These are phyloP conservation scores for Arabis alpina DNA, from an alignment of 345 rosid genomes.

Conservation along the genomic window DNA sequence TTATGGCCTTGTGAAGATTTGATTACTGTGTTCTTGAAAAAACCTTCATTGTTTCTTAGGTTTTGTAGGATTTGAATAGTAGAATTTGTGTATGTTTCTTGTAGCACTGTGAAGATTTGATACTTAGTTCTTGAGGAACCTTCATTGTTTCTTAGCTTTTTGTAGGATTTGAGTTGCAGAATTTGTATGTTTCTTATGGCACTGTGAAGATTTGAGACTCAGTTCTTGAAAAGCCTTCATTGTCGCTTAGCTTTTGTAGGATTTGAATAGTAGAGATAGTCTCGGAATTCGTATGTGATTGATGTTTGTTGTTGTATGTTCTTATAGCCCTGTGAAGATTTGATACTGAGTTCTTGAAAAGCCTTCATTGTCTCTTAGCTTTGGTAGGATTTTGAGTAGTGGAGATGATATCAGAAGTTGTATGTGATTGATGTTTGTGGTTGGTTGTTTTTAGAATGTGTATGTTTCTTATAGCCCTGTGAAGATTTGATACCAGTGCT, in stretches of 20 bases:
- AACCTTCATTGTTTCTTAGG: too few species aligned
- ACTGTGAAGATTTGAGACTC: too few species aligned
- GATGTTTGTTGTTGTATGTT: neutral
- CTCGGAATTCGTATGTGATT: neutral
- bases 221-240: neutral
- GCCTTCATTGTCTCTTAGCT: neutral
- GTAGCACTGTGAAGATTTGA: neutral
- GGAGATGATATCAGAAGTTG: slow-evolving; percentile 1
- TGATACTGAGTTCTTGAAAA: neutral
- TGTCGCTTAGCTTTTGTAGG: neutral
- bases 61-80: too few species aligned
- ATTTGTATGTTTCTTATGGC: too few species aligned
- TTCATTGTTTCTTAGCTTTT: too few species aligned
- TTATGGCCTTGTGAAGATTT: neutral
- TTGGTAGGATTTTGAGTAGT: neutral
- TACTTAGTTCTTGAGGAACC: neutral
- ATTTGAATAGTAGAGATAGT: slow-evolving; percentile 8
- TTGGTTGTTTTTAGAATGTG: too few species aligned
- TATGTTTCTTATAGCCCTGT: too few species aligned
- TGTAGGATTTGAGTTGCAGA: too few species aligned
- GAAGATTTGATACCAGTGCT: too few species aligned
- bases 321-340: too few species aligned
- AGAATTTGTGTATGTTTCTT: slow-evolving; percentile 4
- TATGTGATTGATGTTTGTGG: slow-evolving; percentile 4
- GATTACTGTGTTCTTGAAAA: too few species aligned